A percentile compares a stretch with the other conserved stretches of the same genome.
Evolutionary conservation across 352 stramenopile species (phyloP).

Genomic region (Pythium diclinum): DNA sequence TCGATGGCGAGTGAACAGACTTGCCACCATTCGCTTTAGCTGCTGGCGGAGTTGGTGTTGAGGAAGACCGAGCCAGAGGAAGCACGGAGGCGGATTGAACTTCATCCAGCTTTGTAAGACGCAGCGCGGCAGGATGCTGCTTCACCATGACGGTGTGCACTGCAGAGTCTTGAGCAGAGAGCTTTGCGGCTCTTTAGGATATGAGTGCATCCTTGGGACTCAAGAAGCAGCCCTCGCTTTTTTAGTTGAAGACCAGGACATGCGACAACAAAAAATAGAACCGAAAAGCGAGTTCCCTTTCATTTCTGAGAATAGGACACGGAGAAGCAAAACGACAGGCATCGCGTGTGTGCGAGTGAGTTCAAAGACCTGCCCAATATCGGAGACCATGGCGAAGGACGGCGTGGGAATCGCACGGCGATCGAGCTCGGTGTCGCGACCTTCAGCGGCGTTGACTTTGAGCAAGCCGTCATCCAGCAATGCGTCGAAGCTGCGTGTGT

Average conservation of each 20-base stretch:
- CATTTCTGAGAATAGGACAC: neutral
- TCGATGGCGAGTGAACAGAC: slow-evolving; percentile 4
- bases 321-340: neutral
- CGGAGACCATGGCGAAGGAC: slow-evolving; percentile 22
- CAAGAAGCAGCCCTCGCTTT: neutral
- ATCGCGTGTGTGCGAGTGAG: neutral
- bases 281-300: neutral
- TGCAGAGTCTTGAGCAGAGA: neutral
- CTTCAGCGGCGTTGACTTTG: neutral
- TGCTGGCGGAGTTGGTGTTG: slow-evolving; percentile 37
- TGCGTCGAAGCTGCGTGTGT: slow-evolving; percentile 31
- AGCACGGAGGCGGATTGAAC: slow-evolving; percentile 33
- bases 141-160: neutral
- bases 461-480: slow-evolving; percentile 9
- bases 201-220: neutral
- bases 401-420: slow-evolving; percentile 3
- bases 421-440: neutral
- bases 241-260: neutral
- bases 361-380: neutral
- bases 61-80: slow-evolving; percentile 53
- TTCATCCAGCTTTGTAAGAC: slow-evolving; percentile 24
- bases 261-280: slow-evolving; percentile 8
- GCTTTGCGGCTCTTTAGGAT: neutral
- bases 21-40: slow-evolving; percentile 15
- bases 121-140: neutral